Base-by-base conservation (phyloP, 306 rosid species). In the Abrus precatorius region DNA sequence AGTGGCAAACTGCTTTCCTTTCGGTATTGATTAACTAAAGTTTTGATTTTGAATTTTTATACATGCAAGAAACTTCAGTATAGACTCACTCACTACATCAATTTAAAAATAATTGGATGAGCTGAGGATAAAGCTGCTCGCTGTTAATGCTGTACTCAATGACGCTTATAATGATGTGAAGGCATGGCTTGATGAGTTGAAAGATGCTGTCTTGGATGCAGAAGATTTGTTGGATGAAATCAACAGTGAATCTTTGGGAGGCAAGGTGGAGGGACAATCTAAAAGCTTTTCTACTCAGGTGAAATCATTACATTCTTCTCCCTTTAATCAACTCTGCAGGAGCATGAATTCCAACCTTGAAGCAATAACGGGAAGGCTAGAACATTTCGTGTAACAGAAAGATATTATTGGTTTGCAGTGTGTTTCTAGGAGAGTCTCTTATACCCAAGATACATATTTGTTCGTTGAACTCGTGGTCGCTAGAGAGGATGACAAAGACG, bases 401-500 rank as follows among this genome's bases (percentile, higher is more conserved):
- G 80, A 79, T 55, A 86, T 76, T 5, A 69, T 88, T 11, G 88
- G 89, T 4, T 79, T 88, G 81, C 69, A 74, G 74, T 70, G 70
- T 83, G 73, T 20, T 52, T 9, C 29, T 72, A 34, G 13, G 20
- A 69, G 20, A 44, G 75, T 72, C 2, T 62, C 47, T 2, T 57
- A 44, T 36, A 81, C 84, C 60, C 49, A 64, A 40, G 56, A 61
- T 13, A 69, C 89, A 57, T 72, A 81, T 50, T 88, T 88, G 2
- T 53, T 86, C 76, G 82, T 88, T 28, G 89, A 88, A 55, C 68
- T 69, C 71, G 80, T 86, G n/a, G 82, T 64, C 67, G 90, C 84
- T 55, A 86, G 86, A 59, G 55, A 61, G 13, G 54, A 30, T 53
- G 90, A 86, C 48, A 82, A 55, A 69, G 86, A 82, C 36, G 40